Evolutionary conservation across 2,329 filamentous ascomycete genomes (phyloP).

Genomic region (Nothopassalora personata): DNA sequence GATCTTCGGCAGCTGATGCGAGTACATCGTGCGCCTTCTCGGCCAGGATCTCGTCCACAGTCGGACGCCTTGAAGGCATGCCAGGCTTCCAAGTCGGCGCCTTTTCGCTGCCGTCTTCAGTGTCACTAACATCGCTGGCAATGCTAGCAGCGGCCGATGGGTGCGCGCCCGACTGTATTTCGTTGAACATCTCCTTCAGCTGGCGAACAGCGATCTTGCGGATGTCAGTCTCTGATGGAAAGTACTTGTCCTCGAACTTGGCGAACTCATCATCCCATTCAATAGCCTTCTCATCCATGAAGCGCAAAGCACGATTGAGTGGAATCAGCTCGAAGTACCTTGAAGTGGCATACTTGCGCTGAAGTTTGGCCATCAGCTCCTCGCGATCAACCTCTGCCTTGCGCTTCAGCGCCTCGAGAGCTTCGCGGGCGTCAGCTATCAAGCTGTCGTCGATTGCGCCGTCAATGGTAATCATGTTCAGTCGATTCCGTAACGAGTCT

Average conservation of each 20-base stretch:
- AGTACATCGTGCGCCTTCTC: constrained; percentile 62
- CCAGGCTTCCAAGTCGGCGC: constrained; percentile 13
- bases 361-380: constrained; percentile 67
- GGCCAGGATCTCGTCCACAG: constrained; percentile 42
- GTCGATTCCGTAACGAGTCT: constrained; percentile 72
- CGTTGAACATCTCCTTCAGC: constrained; percentile 88
- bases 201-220: constrained; percentile 85
- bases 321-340: constrained; percentile 97
- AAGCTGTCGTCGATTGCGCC: constrained; percentile 79
- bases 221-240: constrained; percentile 94
- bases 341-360: constrained; percentile 85
- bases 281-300: constrained; percentile 86
- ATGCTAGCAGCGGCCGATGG: constrained; percentile 36
- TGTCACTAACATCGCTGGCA: constrained; percentile 38
- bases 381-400: constrained; percentile 80
- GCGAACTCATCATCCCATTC: constrained; percentile 89
- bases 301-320: constrained; percentile 79
- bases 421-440: constrained; percentile 70
- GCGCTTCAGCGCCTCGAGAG: constrained; percentile 72
- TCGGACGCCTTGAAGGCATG: constrained; percentile 36
- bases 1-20: constrained; percentile 60
- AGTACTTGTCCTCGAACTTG: constrained; percentile 87
- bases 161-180: constrained; percentile 55
- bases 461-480: constrained; percentile 85
- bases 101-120: constrained; percentile 59